Evolutionary conservation across 257 asterid genomes (phyloP), one percentile per base, ranked within the genome.

Genomic region (Solanum acaule): DNA sequence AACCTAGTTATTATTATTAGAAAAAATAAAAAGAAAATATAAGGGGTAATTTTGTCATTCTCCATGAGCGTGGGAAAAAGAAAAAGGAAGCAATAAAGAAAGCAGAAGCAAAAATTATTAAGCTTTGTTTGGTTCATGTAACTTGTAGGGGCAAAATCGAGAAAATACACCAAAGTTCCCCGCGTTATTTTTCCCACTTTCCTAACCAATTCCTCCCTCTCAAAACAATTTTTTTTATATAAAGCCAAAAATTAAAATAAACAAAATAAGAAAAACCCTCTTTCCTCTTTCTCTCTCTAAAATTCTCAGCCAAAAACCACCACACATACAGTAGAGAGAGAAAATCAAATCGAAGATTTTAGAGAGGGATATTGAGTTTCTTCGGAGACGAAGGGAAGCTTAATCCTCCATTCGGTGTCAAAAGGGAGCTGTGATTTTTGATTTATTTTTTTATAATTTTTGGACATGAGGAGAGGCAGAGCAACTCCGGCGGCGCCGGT

Each of bases 251-350:
- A 67, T 70, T 29, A 67, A 85, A 85, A 25, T 38, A 23, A 63
- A 63, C 42, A 38, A 40, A 61, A n/a, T 31, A 37, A 84, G 42
- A 65, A 85, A 85, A 14, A n/a, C 6, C 61, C 22, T 13, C 59
- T 84, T 63, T 63, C 71, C 31, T 23, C 71, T 63, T 61, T 61
- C 34, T 84, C 23, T 84, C 35, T 68, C 82, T 40, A 56, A 4
- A 8, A 15, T 42, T 68, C 83, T 86, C 44, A 70, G 11, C 88
- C 88, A 86, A 70, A 70, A 52, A 0, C 23, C 31, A 10, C 87
- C 29, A n/a, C 87, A 44, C 87, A 67, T 34, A 46, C 82, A 68
- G 88, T 61, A 84, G 87, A 84, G 87, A 84, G 87, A 61, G 77
- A 84, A 42, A 35, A 14, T 56, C 22, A 42, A 35, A 14, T 56